Percentiles rank a stretch among this genome's conserved stretches.
phyloP scores from a whole-genome alignment of 805 yeast species.

The Limtongia smithiae region DNA sequence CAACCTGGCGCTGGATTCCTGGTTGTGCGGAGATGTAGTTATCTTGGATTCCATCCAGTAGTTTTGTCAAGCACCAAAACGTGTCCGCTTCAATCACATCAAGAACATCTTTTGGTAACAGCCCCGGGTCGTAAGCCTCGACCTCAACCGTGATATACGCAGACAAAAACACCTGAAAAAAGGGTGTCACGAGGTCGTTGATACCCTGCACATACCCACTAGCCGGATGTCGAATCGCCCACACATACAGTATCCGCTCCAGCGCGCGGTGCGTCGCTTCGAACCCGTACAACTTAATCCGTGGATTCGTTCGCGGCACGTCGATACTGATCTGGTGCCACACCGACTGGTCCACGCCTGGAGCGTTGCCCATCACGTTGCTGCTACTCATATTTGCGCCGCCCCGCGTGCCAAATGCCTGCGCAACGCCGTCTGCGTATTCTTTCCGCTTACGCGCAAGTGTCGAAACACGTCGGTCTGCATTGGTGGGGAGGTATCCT shows the following conservation, averaged over 20 bases:
- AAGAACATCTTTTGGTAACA: constrained; percentile 56
- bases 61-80: constrained; percentile 91
- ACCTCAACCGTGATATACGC: constrained; percentile 53
- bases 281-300: constrained; percentile 64
- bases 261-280: constrained; percentile 72
- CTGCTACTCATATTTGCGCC: background rate
- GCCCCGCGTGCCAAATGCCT: constrained; percentile 44
- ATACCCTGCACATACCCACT: constrained; percentile 98
- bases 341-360: constrained; percentile 64
- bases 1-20: constrained; percentile 88
- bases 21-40: constrained; percentile 98
- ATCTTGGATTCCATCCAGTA: constrained; percentile 92
- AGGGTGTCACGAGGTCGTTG: constrained; percentile 89
- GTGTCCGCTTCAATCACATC: constrained; percentile 88
- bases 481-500: constrained; percentile 87
- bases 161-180: constrained; percentile 77
- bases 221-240: constrained; percentile 98
- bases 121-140: constrained; percentile 59
- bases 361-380: background rate
- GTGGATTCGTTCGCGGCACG: constrained; percentile 90
- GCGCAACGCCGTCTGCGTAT: constrained; percentile 69
- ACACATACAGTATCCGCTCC: constrained; percentile 76
- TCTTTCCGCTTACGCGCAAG: constrained; percentile 79
- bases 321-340: constrained; percentile 97
- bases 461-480: constrained; percentile 66